Evolutionary conservation across 73 alveolate genomes (phyloP).

Genomic region (Halteria grandinella): DNA sequence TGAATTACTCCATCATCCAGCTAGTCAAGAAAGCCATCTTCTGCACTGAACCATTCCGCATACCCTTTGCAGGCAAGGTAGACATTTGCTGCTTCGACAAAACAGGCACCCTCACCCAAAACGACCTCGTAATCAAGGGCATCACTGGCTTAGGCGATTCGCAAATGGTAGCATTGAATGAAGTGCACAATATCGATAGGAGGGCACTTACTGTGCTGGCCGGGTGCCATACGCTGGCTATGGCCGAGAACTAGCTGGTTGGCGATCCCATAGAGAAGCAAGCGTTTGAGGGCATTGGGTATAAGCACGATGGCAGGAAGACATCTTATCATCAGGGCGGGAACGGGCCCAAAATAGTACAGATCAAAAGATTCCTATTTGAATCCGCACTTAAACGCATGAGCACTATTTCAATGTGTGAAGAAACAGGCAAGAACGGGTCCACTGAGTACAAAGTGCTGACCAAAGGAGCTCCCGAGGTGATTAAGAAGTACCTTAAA

Average conservation of each 20-base stretch:
- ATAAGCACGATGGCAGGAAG: constrained; percentile 71
- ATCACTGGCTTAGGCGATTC: constrained; percentile 64
- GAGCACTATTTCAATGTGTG: constrained; percentile 83
- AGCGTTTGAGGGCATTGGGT: constrained; percentile 77
- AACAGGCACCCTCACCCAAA: constrained; percentile 99
- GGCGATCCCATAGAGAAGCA: constrained; percentile 97
- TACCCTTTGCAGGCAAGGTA: constrained; percentile 98
- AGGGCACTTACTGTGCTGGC: constrained; percentile 85
- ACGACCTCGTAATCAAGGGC: constrained; percentile 95
- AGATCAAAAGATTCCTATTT: constrained; percentile 85
- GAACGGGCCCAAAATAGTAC: constrained; percentile 69
- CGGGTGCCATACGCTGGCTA: constrained; percentile 93
- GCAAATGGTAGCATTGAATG: constrained; percentile 29
- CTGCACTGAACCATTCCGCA: constrained; percentile 99
- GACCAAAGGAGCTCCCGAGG: constrained; percentile 98
- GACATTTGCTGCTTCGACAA: constrained; percentile 97
- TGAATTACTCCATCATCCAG: constrained; percentile 92
- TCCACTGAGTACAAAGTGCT: constrained; percentile 72
- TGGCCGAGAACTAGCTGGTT: constrained; percentile 81
- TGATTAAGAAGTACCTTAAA: constrained; percentile 69
- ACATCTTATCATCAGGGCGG: constrained; percentile 60
- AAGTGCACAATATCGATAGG: constrained; percentile 55
- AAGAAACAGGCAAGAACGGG: constrained; percentile 72
- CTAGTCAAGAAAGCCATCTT: constrained; percentile 89
- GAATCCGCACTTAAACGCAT: constrained; percentile 94